Base-by-base conservation (phyloP, 2,329 filamentous ascomycete genomes). In the Ascomycota sp. region DNA sequence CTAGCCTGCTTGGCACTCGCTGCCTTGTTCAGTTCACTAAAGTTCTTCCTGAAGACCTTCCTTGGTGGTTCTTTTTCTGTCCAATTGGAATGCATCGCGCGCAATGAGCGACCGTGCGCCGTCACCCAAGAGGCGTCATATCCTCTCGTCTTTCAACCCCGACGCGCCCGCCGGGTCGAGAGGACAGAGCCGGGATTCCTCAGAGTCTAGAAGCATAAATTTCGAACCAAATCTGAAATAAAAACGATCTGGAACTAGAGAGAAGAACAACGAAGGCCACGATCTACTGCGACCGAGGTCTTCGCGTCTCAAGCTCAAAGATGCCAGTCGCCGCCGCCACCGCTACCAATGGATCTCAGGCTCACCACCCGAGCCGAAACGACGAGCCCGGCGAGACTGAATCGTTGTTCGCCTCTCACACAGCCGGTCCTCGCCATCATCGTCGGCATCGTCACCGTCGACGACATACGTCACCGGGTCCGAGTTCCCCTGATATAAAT, bases 111-210 rank as follows among this genome's bases (percentile, higher is more conserved):
- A 43, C 34, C 33, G 36, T 25, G 36, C 38, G 9, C 33, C 47
- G 29, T 56, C 54, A 19, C 49, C 55, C 20, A 50, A 46, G 37
- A 45, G 61, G 42, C 56, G 58, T n/a, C 58, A 57, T 27, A 61
- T 64, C 13, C 48, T 65, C 12, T 57, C 56, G 6, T 64, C 60
- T 6, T 58, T 61, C 39, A 61, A 63, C 35, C 54, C 48, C 5
- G 46, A 49, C 4, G 30, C 33, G 7, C 32, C 35, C 12, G 10
- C 21, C 25, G 25, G 33, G 13, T 20, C 30, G 9, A 17, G 29
- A 24, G 13, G 20, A n/a, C 11, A 25, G 10, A 30, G 24, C 15
- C 11, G 26, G 27, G 29, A 36, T 12, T 23, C 23, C 3, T 11
- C 24, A 5, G 13, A 7, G n/a, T n/a, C n/a, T 2, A 21, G 11